Conservation (phyloP, 805 yeast species). For the Candida tammaniensis region DNA sequence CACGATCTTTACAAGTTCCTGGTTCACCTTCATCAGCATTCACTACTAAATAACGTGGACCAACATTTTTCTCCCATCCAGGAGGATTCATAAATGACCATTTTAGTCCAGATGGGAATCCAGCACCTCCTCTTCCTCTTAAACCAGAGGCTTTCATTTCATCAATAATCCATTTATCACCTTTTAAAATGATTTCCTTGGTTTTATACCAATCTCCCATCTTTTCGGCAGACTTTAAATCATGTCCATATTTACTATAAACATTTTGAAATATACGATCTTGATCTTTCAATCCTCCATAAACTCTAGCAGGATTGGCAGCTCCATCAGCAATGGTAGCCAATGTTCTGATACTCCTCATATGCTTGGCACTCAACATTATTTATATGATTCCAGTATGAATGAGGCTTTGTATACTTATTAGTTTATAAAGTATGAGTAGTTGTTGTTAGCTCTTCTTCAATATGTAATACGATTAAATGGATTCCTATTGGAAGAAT, state of each 20-base stretch:
- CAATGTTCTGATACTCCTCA: conserved; percentile 24
- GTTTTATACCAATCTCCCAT: conserved; percentile 95
- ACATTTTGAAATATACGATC: conserved; percentile 87
- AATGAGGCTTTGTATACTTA: too few species aligned
- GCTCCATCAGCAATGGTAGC: conserved; percentile 49
- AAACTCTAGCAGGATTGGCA: conserved; percentile 48
- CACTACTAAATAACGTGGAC: conserved; percentile 86
- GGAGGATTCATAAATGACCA: conserved; percentile 97
- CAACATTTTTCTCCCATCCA: conserved; percentile 86
- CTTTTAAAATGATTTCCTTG: conserved; percentile 77
- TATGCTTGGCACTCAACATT: too few species aligned
- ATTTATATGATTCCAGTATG: too few species aligned
- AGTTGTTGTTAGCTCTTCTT: too few species aligned
- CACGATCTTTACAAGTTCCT: conserved; percentile 91
- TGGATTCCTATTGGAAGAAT: too few species aligned
- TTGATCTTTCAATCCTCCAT: conserved; percentile 77
- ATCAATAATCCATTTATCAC: conserved; percentile 87
- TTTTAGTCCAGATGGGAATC: conserved; percentile 86
- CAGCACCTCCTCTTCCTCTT: conserved; percentile 93
- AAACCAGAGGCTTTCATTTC: conserved; percentile 82
- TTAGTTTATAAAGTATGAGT: too few species aligned
- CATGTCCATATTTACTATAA: conserved; percentile 72
- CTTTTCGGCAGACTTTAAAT: conserved; percentile 66
- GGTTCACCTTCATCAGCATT: conserved; percentile 97
- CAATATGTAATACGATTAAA: too few species aligned